These are phyloP conservation scores for Colletotrichum sublineola DNA, from an alignment of 2,329 filamentous ascomycete species.

Conservation along the genomic window DNA sequence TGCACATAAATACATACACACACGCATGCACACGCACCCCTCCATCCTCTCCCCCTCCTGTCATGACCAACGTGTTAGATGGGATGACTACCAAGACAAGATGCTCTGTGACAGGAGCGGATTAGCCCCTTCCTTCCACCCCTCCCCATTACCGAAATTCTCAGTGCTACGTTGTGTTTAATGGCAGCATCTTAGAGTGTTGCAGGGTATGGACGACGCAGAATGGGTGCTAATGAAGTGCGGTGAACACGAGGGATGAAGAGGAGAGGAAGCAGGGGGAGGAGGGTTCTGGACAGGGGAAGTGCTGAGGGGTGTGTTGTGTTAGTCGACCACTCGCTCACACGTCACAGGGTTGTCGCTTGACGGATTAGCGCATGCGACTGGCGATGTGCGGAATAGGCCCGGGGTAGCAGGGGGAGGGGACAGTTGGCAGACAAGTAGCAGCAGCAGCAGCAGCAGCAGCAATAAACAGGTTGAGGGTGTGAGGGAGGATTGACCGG, in stretches of 20 bases:
- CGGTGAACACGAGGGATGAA: not conserved
- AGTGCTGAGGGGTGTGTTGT: slow-evolving; percentile 3
- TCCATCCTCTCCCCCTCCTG: not conserved
- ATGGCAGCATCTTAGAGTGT: not conserved
- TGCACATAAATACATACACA: not conserved
- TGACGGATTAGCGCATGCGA: slow-evolving; percentile 2
- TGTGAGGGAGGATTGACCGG: slow-evolving; percentile 20
- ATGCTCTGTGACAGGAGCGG: too few relatives aligned
- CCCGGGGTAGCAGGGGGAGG: not conserved
- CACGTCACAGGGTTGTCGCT: slow-evolving; percentile 12
- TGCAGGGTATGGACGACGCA: slow-evolving; percentile 2
- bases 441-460: not conserved
- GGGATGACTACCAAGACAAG: not conserved
- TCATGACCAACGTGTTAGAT: not conserved
- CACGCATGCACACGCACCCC: not conserved
- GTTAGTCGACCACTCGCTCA: slow-evolving; percentile 6
- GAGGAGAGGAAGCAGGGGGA: not conserved
- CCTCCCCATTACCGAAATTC: not conserved
- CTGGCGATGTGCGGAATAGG: slow-evolving; percentile 10
- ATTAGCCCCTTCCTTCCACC: too few relatives aligned
- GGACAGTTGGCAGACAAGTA: not conserved
- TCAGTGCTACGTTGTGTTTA: not conserved
- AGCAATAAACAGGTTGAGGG: not conserved
- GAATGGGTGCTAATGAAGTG: not conserved
- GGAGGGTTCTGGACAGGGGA: not conserved